phyloP scores from a whole-genome alignment of 805 yeast genomes.

The Sugiyamaella boreocaroliniensis region DNA sequence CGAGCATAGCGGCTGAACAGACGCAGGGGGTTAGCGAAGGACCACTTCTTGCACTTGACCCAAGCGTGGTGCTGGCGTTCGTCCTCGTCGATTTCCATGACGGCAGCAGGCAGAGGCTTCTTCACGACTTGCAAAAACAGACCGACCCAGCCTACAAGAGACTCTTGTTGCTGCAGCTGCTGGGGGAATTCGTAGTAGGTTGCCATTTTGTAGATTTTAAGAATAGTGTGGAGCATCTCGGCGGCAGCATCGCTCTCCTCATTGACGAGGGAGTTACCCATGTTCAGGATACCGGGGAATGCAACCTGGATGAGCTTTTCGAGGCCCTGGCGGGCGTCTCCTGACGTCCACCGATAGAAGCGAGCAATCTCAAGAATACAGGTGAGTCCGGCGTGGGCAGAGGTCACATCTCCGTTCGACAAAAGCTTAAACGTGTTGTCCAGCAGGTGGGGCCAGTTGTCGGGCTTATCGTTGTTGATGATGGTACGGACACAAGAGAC shows the following conservation, averaged over 20 bases:
- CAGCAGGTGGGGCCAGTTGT: conserved; percentile 49
- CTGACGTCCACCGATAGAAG: conserved; percentile 64
- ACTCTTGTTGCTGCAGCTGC: conserved; percentile 48
- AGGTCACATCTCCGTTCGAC: conserved; percentile 37
- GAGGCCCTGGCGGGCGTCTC: conserved; percentile 45
- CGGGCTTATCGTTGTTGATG: conserved; percentile 45
- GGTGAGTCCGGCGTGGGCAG: conserved; percentile 60
- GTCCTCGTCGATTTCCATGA: conserved; percentile 44
- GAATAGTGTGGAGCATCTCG: conserved; percentile 65
- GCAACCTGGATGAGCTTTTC: conserved; percentile 49
- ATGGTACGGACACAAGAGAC: conserved; percentile 45
- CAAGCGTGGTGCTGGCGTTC: conserved; percentile 51
- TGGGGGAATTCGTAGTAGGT: conserved; percentile 61
- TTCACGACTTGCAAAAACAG: conserved; percentile 65
- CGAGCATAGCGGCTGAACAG: conserved; percentile 62
- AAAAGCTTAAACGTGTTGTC: conserved; percentile 42
- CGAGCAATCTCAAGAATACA: conserved; percentile 65
- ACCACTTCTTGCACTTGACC: conserved; percentile 84
- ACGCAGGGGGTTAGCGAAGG: conserved; percentile 68
- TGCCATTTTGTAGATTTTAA: conserved; percentile 73
- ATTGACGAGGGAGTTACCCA: conserved; percentile 51
- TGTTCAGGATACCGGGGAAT: conserved; percentile 59
- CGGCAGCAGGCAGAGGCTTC: conserved; percentile 50
- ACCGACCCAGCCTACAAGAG: conserved; percentile 61
- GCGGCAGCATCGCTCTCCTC: conserved; percentile 44